Evolutionary conservation across 2,329 filamentous ascomycete species (phyloP), one percentile per base, ranked within the genome.

Genomic region (Tetracladium maxilliforme): DNA sequence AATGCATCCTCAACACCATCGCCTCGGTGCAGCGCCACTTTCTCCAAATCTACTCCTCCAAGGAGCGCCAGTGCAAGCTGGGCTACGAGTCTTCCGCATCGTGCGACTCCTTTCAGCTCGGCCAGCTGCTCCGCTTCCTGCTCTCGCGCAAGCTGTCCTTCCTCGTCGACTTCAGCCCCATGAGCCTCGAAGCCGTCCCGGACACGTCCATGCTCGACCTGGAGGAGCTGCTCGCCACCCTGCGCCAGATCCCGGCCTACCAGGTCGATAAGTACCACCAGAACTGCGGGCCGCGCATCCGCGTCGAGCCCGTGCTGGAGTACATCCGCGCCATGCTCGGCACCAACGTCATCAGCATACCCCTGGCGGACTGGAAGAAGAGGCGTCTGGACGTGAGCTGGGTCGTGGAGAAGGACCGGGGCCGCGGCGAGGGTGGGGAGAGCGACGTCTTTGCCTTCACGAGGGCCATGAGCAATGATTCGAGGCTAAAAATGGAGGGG

Each of bases 61-160:
- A 71, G n/a, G 60, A 58, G 15, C 47, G 57, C 14, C 78, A 83
- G 43, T 84, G 79, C 47, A 70, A 70, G 38, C 60, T 82, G 0
- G 77, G 78, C 26, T 84, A 84, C 46, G 76, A 81, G 40, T 72
- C 70, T 3, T 78, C 70, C 32, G 49, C 64, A 3, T 69, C 76
- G 21, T 84, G 79, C 45, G 79, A 86, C 49, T 73, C 70, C 3
- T 86, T 77, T 40, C 79, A 86, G 47, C 63, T 86, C 2, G 79
- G 78, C 13, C 76, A 84, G 48, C 80, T 80, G 60, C 50, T 82
- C 33, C 71, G 70, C 35, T 84, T 84, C 47, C 64, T 84, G 18
- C 51, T 58, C 10, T 60, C 61, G 34, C 69, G 70, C 34, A 59
- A 64, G 15, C 64, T 80, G 0, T 40, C 82, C 4, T 64, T 61